Percentiles rank a stretch among this genome's conserved stretches.
phyloP scores from a whole-genome alignment of 2,329 filamentous ascomycete genomes.

The Chlorencoelia australis region DNA sequence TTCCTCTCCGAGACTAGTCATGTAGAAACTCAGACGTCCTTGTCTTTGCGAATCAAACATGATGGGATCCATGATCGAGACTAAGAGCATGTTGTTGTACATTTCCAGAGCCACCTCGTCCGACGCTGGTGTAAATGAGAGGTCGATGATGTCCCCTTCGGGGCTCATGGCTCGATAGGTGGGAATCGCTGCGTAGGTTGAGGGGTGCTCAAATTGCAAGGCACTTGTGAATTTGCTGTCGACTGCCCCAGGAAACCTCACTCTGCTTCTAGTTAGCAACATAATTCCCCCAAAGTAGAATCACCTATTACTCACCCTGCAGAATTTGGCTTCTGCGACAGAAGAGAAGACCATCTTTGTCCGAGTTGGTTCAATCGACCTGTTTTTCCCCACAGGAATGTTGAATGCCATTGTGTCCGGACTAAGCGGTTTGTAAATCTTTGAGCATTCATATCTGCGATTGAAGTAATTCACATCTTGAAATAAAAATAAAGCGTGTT shows the following conservation, averaged over 20 bases:
- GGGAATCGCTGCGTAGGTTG: conserved; percentile 64
- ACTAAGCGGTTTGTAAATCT: conserved; percentile 4
- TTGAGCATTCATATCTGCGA: conserved; percentile 7
- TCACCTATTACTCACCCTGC: conserved; percentile 17
- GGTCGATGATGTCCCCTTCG: conserved; percentile 73
- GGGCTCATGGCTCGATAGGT: conserved; percentile 91
- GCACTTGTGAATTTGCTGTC: conserved; percentile 84
- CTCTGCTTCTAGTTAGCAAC: conserved; percentile 33
- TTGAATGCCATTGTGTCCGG: not conserved
- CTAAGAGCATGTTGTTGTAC: conserved; percentile 50
- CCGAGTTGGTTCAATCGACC: too few species aligned
- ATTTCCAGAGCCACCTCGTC: conserved; percentile 21
- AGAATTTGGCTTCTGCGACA: conserved; percentile 21
- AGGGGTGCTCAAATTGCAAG: conserved; percentile 68
- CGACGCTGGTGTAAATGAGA: conserved; percentile 47
- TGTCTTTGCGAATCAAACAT: conserved; percentile 98
- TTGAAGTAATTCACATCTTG: too few species aligned
- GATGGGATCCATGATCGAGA: conserved; percentile 85
- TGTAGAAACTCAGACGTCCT: conserved; percentile 60
- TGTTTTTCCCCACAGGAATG: too few species aligned
- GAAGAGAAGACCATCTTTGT: conserved; percentile 20
- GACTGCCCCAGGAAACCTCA: conserved; percentile 76
- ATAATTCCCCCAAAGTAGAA: not conserved
- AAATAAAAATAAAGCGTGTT: too few species aligned
- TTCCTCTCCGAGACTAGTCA: conserved; percentile 57